Base-by-base conservation (phyloP, 2,329 filamentous ascomycete genomes). In the Paecilomyces formosus region DNA sequence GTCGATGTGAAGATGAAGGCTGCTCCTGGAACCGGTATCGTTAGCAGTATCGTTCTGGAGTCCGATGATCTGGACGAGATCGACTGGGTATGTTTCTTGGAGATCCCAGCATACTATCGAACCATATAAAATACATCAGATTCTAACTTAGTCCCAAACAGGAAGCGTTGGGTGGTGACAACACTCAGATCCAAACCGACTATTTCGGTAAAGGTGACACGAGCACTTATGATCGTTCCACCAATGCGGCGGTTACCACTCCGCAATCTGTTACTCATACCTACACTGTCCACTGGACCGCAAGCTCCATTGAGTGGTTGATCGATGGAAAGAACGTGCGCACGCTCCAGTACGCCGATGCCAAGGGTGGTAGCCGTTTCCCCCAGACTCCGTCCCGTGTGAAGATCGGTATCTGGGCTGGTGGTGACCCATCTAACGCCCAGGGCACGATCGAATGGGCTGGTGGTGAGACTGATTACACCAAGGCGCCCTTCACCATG, bases 21-120 rank as follows among this genome's bases (percentile, higher is more conserved):
- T 35, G 90, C 94, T 15, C 88, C 90, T 0, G 94, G 94, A 2
- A 85, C 84, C 24, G 94, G 94, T 64, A 95, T 99, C 66, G 92
- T 99, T 65, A 96, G 90, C 74, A 93, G 90, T 31, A 82, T 95
- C 35, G 92, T 99, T 13, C 79, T 99, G 62, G 87, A 96, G 76
- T 97, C 92, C n/a, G 92, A 97, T 74, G 85, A 85, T 68, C 84
- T 96, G 39, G 94, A 99, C 76, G 94, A 99, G 79, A 93, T 99
- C 69, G 94, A 99, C 75, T 89, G 94, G 80, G 94, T 97, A 78
- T 92, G 91, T 88, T 81, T 95, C 39, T 18, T 18, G 15, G 6
- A 21, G 9, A 31, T 31, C 30, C 30, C 30, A 31, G 11, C 30
- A 31, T 31, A 9, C 30, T 12, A 9, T 8, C 93, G 22, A 15